These are phyloP conservation scores for Prunus kanzakura DNA, from an alignment of 306 rosid genomes.

Conservation along the genomic window DNA sequence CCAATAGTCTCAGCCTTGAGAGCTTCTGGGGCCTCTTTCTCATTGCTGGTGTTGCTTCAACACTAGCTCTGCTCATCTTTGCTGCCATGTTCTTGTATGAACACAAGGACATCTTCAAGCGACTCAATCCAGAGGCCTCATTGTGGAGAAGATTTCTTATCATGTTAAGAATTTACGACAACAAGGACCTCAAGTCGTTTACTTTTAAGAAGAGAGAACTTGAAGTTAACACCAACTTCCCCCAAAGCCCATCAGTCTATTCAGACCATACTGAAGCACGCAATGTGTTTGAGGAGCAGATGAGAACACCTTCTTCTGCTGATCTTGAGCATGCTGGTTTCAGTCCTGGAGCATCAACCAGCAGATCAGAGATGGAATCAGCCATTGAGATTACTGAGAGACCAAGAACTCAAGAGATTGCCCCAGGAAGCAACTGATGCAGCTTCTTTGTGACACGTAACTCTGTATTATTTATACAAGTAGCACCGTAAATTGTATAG, in stretches of 20 bases:
- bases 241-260: conserved; percentile 8
- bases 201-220: conserved; percentile 35
- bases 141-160: conserved; percentile 25
- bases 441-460: neutral
- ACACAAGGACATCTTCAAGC: neutral
- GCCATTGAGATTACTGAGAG: neutral
- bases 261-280: conserved; percentile 5
- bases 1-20: conserved; percentile 26
- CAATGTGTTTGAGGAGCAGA: neutral
- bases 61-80: conserved; percentile 8
- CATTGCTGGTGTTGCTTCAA: conserved; percentile 16
- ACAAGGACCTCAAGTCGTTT: conserved; percentile 33
- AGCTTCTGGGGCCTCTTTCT: conserved; percentile 46
- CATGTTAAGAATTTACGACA: conserved; percentile 26
- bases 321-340: neutral
- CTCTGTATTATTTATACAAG: neutral
- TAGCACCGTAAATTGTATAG: neutral
- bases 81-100: conserved; percentile 14
- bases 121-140: conserved; percentile 6
- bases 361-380: neutral
- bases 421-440: neutral
- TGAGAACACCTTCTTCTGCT: neutral
- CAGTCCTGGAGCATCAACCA: conserved; percentile 2
- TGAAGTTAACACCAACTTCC: neutral
- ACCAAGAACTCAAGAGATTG: neutral